A percentile compares a stretch with the other conserved stretches of the same genome.
phyloP scores from a whole-genome alignment of 768 basidiomycete species.

The Tubosaeta brunneosetosa region DNA sequence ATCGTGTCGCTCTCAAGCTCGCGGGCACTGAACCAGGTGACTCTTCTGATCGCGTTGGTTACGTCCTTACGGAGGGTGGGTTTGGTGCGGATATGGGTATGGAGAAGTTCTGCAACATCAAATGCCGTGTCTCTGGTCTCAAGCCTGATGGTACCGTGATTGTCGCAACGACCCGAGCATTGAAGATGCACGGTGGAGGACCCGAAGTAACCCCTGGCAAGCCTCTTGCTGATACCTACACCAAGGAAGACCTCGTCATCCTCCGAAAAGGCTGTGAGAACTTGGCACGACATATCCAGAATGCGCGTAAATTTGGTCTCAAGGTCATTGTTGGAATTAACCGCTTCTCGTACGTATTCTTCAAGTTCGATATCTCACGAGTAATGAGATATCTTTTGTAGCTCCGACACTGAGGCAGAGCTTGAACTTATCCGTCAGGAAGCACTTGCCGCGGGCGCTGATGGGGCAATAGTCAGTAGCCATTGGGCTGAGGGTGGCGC shows the following conservation, averaged over 20 bases:
- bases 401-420: conserved; percentile 87
- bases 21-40: conserved; percentile 95
- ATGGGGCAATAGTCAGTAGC: conserved; percentile 91
- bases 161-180: conserved; percentile 93
- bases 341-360: conserved; percentile 74
- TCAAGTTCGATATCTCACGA: neutral
- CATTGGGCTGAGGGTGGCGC: conserved; percentile 97
- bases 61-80: conserved; percentile 96
- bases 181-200: conserved; percentile 99
- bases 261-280: conserved; percentile 93
- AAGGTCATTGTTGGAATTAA: conserved; percentile 97
- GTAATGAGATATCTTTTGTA: conserved; percentile 26
- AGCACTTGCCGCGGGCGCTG: conserved; percentile 81
- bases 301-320: conserved; percentile 91
- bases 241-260: conserved; percentile 85
- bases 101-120: conserved; percentile 99
- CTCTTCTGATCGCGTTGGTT: conserved; percentile 72
- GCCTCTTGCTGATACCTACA: conserved; percentile 88
- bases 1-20: conserved; percentile 92
- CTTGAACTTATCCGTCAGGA: conserved; percentile 77
- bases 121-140: conserved; percentile 90
- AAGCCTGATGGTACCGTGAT: conserved; percentile 92
- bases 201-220: conserved; percentile 97
- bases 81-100: conserved; percentile 99
- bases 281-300: conserved; percentile 88